Percentiles rank a stretch among this genome's conserved stretches.
phyloP scores from a whole-genome alignment of 164 flowering plant species.

The Akebia trifoliata region DNA sequence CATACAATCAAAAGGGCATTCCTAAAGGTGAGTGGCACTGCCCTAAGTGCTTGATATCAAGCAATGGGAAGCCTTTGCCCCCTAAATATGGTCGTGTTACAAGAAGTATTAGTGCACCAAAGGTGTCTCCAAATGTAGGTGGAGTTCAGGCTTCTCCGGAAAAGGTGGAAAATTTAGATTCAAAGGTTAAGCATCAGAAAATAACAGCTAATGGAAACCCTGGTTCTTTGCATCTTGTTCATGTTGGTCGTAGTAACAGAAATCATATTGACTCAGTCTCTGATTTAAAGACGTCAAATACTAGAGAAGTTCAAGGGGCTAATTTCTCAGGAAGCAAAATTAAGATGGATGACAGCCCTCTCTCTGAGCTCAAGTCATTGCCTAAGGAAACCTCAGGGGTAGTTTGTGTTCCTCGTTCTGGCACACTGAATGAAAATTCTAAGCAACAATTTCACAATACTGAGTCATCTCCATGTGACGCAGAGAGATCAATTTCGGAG shows the following conservation, averaged over 20 bases:
- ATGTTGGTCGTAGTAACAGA: slow-evolving; percentile 14
- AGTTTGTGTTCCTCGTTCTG: slow-evolving; percentile 19
- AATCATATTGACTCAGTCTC: slow-evolving; percentile 16
- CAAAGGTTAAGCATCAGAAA: slow-evolving; percentile 39
- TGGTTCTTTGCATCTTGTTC: slow-evolving; percentile 22
- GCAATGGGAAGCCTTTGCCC: slow-evolving; percentile 81
- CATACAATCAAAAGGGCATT: slow-evolving; percentile 52
- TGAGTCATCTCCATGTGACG: slow-evolving; percentile 21
- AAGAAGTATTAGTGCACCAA: slow-evolving; percentile 44
- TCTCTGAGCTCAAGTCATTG: slow-evolving; percentile 8
- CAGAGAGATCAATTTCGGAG: slow-evolving; percentile 19
- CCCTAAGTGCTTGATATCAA: slow-evolving; percentile 55
- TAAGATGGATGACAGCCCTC: slow-evolving; percentile 22
- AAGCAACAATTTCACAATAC: slow-evolving; percentile 14
- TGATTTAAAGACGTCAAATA: slow-evolving; percentile 20
- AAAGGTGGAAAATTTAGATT: slow-evolving; percentile 32
- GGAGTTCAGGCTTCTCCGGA: slow-evolving; percentile 40
- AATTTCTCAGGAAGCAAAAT: slow-evolving; percentile 12
- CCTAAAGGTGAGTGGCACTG: slow-evolving; percentile 93
- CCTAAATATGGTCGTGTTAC: slow-evolving; percentile 95
- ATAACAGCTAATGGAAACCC: slow-evolving; percentile 36
- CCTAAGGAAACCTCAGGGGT: slow-evolving; percentile 19
- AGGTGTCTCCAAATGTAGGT: slow-evolving; percentile 30
- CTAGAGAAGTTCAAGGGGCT: slow-evolving; percentile 21
- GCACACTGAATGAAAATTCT: slow-evolving; percentile 23